Evolutionary conservation across 805 yeast species (phyloP).

Genomic region (Candida adriatica): DNA sequence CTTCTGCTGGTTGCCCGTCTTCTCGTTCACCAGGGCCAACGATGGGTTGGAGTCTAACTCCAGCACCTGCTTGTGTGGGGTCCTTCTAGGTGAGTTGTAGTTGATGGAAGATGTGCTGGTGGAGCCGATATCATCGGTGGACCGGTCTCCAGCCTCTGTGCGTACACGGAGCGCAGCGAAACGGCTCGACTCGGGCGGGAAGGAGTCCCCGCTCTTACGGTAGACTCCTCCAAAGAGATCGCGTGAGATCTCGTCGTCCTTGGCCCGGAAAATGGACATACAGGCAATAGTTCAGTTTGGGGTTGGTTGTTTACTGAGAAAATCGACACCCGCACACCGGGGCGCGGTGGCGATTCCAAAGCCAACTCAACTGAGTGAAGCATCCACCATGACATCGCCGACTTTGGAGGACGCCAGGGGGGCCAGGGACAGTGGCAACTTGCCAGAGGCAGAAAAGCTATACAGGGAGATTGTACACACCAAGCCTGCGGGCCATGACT

Average conservation of each 20-base stretch:
- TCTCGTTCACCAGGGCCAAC: slow-evolving; percentile 20
- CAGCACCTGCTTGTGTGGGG: slow-evolving; percentile 20
- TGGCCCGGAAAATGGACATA: slow-evolving; percentile 13
- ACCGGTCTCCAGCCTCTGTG: slow-evolving; percentile 14
- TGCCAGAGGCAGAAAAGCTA: slow-evolving; percentile 49
- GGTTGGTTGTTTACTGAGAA: slow-evolving; percentile 6
- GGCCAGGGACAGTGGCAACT: slow-evolving; percentile 43
- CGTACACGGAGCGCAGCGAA: slow-evolving; percentile 17
- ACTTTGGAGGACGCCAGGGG: slow-evolving; percentile 52
- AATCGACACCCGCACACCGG: slow-evolving; percentile 2
- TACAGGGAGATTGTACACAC: slow-evolving; percentile 45
- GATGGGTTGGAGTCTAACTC: slow-evolving; percentile 19
- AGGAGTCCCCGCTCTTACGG: slow-evolving; percentile 19
- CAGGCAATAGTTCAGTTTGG: background rate
- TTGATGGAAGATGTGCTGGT: slow-evolving; percentile 10
- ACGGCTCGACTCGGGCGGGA: slow-evolving; percentile 16
- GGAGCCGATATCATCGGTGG: slow-evolving; percentile 15
- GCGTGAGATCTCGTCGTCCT: slow-evolving; percentile 17
- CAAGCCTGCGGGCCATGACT: slow-evolving; percentile 20
- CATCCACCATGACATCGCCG: slow-evolving; percentile 14
- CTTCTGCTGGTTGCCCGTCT: slow-evolving; percentile 8
- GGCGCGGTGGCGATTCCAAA: background rate
- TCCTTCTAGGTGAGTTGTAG: slow-evolving; percentile 21
- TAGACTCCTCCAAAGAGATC: slow-evolving; percentile 22
- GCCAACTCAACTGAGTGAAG: background rate